Base-by-base conservation (phyloP, 1,284 basidiomycete genomes). In the Leccinum angustisporum region DNA sequence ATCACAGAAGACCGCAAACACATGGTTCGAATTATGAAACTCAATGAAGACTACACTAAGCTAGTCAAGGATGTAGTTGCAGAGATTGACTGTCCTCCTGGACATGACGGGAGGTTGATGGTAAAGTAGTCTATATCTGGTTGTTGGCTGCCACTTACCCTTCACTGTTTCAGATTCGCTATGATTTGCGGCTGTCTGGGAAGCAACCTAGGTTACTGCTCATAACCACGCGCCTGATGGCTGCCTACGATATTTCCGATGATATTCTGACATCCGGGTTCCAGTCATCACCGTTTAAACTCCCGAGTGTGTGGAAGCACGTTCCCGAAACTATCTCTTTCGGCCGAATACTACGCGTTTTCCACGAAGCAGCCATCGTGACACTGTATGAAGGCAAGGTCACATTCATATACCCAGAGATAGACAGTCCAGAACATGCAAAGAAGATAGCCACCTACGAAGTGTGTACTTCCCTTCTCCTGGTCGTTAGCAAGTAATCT, bases 1-100 rank as follows among this genome's bases (percentile, higher is more conserved):
- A 73, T 75, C 14, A 74, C 72, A 14, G 64, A 68, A 5, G 67
- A 73, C 9, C 72, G 69, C 57, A 70, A 40, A 56, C 73, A 72
- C 46, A 57, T 75, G 62, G 27, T 72, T 43, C 72, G 70, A 36
- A 65, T 75, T 54, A 74, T 72, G 66, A 74, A 70, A 43, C 69
- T 72, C 1, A 65, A 67, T 30, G 62, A 64, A 27, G 64, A 74
- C 34, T 72, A 72, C 43, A 65, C 69, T 18, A 34, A 56, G 52
- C 55, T 63, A n/a, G 53, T 27, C 50, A 70, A 59, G 40, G 73
- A 72, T 48, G 59, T 68, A 13, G 57, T 66, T 34, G 60, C 61
- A n/a, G 71, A 72, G 57, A 67, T 72, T 6, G 71, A 75, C 43
- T 75, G 69, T 14, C 73, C 71, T 38, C 52, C 61, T 2, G 71